Evolutionary conservation across 2,329 filamentous ascomycete species (phyloP).

Genomic region (Huntiella decipiens): DNA sequence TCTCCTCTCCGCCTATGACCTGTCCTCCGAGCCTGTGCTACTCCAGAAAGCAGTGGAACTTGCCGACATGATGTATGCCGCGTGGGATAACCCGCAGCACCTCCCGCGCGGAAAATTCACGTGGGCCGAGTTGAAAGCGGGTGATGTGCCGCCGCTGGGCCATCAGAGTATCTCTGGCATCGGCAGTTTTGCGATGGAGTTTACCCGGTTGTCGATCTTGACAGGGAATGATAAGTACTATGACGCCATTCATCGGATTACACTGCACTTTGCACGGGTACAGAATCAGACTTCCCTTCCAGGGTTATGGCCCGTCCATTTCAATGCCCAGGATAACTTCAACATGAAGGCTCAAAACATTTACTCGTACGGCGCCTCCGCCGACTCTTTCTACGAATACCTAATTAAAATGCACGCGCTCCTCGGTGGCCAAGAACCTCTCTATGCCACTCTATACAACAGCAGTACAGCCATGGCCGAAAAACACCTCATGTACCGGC

Average conservation of each 20-base stretch:
- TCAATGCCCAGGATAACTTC: conserved; percentile 36
- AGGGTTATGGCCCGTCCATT: conserved; percentile 40
- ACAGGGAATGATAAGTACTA: conserved; percentile 49
- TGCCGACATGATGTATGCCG: conserved; percentile 43
- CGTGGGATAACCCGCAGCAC: conserved; percentile 49
- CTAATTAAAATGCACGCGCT: conserved; percentile 47
- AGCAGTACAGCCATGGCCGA: conserved; percentile 38
- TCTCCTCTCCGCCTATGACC: conserved; percentile 48
- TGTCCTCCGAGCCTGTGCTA: conserved; percentile 37
- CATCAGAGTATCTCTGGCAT: conserved; percentile 19
- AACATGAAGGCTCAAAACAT: conserved; percentile 24
- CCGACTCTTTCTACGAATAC: conserved; percentile 45
- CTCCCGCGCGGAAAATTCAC: conserved; percentile 37
- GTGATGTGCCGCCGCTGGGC: conserved; percentile 19
- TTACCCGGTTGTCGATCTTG: conserved; percentile 45
- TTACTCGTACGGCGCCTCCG: conserved; percentile 36
- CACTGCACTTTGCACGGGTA: conserved; percentile 31
- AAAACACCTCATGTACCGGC: conserved; percentile 46
- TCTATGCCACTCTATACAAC: conserved; percentile 21
- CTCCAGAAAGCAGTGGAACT: conserved; percentile 44
- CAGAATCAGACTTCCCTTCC: conserved; percentile 37
- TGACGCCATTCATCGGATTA: conserved; percentile 37
- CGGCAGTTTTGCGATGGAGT: conserved; percentile 40
- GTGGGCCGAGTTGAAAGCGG: conserved; percentile 22
- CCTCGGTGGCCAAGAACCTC: conserved; percentile 34